phyloP scores from a whole-genome alignment of 2,329 filamentous ascomycete species.

The Scolecobasidium constrictum region DNA sequence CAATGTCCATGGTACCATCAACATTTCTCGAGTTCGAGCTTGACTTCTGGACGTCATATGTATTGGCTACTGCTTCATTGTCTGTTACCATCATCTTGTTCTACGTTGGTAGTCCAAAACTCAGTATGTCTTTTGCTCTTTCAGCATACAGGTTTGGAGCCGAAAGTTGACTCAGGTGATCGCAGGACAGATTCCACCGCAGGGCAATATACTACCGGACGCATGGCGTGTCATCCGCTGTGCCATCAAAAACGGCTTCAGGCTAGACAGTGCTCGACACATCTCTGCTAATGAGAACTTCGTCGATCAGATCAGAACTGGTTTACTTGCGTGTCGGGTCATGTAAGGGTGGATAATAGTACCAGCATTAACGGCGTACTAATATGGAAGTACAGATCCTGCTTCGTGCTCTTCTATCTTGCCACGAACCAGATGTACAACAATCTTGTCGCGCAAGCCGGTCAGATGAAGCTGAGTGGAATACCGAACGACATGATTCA shows the following conservation, averaged over 20 bases:
- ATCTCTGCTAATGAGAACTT: conserved; percentile 20
- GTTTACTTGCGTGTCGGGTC: conserved; percentile 21
- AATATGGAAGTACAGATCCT: conserved; percentile 14
- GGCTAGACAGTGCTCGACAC: conserved; percentile 15
- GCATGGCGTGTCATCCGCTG: conserved; percentile 18
- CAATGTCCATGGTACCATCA: conserved; percentile 54
- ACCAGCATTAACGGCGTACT: conserved; percentile 1
- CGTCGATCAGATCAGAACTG: conserved; percentile 20
- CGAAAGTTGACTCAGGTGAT: not conserved
- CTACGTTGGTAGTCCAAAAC: conserved; percentile 18
- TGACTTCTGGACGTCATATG: conserved; percentile 56
- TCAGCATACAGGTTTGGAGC: too few relatives aligned
- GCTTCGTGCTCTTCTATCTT: conserved; percentile 24
- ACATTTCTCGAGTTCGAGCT: conserved; percentile 56
- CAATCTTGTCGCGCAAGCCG: conserved; percentile 26
- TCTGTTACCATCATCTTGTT: conserved; percentile 47
- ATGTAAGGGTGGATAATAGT: conserved; percentile 12
- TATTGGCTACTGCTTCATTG: conserved; percentile 51
- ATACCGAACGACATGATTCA: conserved; percentile 26
- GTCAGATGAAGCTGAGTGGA: conserved; percentile 21
- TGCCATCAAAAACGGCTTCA: conserved; percentile 19
- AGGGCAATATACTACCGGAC: conserved; percentile 17
- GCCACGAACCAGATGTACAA: conserved; percentile 29
- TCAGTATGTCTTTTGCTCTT: not conserved
- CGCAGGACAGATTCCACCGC: conserved; percentile 14